Evolutionary conservation across 208 protist species (phyloP).

Genomic region (Trypanosoma scelopori): DNA sequence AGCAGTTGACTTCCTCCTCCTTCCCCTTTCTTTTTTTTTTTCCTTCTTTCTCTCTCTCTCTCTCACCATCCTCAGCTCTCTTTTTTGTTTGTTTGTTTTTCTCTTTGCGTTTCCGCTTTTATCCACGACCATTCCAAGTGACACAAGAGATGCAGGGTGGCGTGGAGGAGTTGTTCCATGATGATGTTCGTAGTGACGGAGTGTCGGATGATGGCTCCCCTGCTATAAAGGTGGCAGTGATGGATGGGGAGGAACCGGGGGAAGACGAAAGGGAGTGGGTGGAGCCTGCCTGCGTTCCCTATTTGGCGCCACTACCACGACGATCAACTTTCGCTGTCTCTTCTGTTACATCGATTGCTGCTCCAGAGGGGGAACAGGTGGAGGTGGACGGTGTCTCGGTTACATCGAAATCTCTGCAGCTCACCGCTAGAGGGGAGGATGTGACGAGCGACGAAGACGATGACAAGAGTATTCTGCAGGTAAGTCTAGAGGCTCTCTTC

Average conservation of each 20-base stretch:
- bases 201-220: not conserved
- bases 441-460: conserved; percentile 17
- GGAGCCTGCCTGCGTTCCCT: conserved; percentile 30
- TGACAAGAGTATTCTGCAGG: conserved; percentile 42
- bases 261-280: conserved; percentile 9
- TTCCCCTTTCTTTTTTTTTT: too few species aligned
- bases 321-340: conserved; percentile 12
- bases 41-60: too few species aligned
- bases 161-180: conserved; percentile 13
- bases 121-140: not conserved
- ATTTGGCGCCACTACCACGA: conserved; percentile 35
- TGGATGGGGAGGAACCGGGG: not conserved
- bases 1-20: too few species aligned
- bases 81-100: not conserved
- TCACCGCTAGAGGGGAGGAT: not conserved
- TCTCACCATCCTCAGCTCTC: too few species aligned
- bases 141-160: conserved; percentile 2
- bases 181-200: conserved; percentile 18
- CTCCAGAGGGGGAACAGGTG: not conserved
- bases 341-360: conserved; percentile 13
- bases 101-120: not conserved
- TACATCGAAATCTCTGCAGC: not conserved
- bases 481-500: conserved; percentile 37
- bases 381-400: not conserved
- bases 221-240: not conserved